These are phyloP conservation scores for Nannizziopsis arthrosporioides DNA, from an alignment of 2,329 filamentous ascomycete species.

Conservation along the genomic window DNA sequence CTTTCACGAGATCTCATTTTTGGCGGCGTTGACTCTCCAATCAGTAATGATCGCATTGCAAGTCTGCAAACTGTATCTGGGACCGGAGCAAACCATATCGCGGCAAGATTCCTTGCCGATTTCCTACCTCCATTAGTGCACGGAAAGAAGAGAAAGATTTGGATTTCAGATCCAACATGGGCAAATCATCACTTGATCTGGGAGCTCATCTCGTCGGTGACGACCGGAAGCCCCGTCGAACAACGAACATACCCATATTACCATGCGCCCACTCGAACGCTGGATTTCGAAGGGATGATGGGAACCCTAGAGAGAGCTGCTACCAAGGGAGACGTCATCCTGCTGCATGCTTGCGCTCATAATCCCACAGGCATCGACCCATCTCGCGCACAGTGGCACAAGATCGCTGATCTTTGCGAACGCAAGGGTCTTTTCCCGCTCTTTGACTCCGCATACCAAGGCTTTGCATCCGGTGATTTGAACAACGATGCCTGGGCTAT, in stretches of 20 bases:
- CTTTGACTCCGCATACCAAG: constrained; percentile 96
- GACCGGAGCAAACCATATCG: constrained; percentile 86
- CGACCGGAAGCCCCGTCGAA: constrained; percentile 63
- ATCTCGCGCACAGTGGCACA: constrained; percentile 81
- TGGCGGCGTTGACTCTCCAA: constrained; percentile 42
- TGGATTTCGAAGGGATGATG: constrained; percentile 49
- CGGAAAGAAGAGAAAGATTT: constrained; percentile 54
- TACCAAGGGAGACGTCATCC: constrained; percentile 66
- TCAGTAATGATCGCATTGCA: constrained; percentile 36
- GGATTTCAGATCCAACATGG: constrained; percentile 93
- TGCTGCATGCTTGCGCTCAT: constrained; percentile 90
- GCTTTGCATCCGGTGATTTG: constrained; percentile 84
- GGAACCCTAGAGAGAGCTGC: constrained; percentile 78
- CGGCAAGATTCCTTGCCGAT: constrained; percentile 76
- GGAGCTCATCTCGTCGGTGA: constrained; percentile 39
- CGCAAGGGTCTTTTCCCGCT: constrained; percentile 85
- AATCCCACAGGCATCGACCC: constrained; percentile 96
- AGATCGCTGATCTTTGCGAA: constrained; percentile 66
- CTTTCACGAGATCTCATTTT: constrained; percentile 84
- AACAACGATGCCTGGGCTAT: constrained; percentile 77
- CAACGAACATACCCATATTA: constrained; percentile 87
- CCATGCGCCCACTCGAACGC: constrained; percentile 45
- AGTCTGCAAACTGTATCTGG: constrained; percentile 91
- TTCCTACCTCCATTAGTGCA: constrained; percentile 53
- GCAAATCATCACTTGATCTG: constrained; percentile 97